Evolutionary conservation across 2,329 filamentous ascomycete species (phyloP).

Genomic region (Emydomyces testavorans): DNA sequence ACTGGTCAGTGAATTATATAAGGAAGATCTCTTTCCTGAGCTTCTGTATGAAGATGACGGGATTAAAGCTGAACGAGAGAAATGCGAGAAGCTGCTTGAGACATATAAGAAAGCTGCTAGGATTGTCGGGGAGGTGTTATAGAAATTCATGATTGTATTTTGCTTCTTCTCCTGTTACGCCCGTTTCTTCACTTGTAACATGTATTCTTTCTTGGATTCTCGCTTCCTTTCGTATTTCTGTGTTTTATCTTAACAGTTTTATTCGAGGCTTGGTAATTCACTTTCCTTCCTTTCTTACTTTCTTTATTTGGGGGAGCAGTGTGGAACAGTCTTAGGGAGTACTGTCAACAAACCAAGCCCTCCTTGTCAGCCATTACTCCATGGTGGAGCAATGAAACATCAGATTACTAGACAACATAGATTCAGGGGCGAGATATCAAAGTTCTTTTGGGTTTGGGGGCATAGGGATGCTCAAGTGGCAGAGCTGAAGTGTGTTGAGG

Average conservation of each 20-base stretch:
- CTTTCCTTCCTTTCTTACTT: neutral
- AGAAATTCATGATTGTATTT: conserved; percentile 22
- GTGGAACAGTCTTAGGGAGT: no score
- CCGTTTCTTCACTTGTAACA: neutral
- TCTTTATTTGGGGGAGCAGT: neutral
- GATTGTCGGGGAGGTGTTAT: conserved; percentile 93
- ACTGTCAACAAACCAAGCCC: no score
- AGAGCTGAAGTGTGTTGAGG: no score
- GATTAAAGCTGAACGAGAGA: conserved; percentile 94
- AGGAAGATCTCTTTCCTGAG: conserved; percentile 80
- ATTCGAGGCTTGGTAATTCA: neutral
- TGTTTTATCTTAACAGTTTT: neutral
- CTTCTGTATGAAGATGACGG: conserved; percentile 93
- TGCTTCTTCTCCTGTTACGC: neutral
- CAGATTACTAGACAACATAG: no score
- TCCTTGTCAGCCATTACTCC: no score
- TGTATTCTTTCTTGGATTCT: neutral
- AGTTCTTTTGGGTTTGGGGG: no score
- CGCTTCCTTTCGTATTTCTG: neutral
- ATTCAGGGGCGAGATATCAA: no score
- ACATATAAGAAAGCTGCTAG: conserved; percentile 97
- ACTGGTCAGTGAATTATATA: conserved; percentile 89
- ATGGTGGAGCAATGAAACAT: no score
- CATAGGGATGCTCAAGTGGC: no score
- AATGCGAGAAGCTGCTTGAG: conserved; percentile 89